A percentile compares a stretch with the other conserved stretches of the same genome.
These are phyloP conservation scores for Cladosporium sp. DNA, from an alignment of 2,329 filamentous ascomycete species.

Conservation along the genomic window DNA sequence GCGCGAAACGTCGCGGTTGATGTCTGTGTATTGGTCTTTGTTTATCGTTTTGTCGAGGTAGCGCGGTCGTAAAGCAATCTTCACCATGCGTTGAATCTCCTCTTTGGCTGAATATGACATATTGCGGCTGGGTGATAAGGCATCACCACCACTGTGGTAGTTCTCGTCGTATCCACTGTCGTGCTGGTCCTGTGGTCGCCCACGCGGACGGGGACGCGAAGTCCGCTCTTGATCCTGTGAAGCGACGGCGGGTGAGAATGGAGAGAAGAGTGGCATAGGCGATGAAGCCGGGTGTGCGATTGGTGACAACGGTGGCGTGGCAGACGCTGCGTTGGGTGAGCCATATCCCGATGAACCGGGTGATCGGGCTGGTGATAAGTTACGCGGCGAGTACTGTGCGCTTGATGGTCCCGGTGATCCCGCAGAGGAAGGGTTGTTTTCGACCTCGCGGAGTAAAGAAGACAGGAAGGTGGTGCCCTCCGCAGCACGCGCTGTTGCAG, in stretches of 20 bases:
- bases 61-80: slow-evolving; percentile 72
- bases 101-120: slow-evolving; percentile 82
- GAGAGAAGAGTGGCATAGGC: slow-evolving; percentile 51
- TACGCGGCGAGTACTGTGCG: slow-evolving; percentile 35
- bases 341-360: slow-evolving; percentile 54
- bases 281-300: slow-evolving; percentile 71
- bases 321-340: slow-evolving; percentile 2
- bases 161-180: slow-evolving; percentile 21
- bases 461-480: slow-evolving; percentile 76
- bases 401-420: slow-evolving; percentile 31
- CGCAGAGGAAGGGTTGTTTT: slow-evolving; percentile 48
- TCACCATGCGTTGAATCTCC: slow-evolving; percentile 84
- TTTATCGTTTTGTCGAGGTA: slow-evolving; percentile 76
- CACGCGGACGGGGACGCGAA: slow-evolving; percentile 13
- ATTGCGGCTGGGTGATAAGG: slow-evolving; percentile 32
- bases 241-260: slow-evolving; percentile 49
- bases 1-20: slow-evolving; percentile 85
- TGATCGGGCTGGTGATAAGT: slow-evolving; percentile 56
- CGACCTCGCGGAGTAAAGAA: slow-evolving; percentile 83
- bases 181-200: slow-evolving; percentile 19
- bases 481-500: slow-evolving; percentile 31
- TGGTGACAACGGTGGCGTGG: slow-evolving; percentile 61
- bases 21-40: slow-evolving; percentile 85
- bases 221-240: slow-evolving; percentile 15
- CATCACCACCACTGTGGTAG: slow-evolving; percentile 24